Percentiles rank a stretch among this genome's conserved stretches.
Conservation (phyloP, 2,329 filamentous ascomycete genomes). For the Byssothecium circinans region DNA sequence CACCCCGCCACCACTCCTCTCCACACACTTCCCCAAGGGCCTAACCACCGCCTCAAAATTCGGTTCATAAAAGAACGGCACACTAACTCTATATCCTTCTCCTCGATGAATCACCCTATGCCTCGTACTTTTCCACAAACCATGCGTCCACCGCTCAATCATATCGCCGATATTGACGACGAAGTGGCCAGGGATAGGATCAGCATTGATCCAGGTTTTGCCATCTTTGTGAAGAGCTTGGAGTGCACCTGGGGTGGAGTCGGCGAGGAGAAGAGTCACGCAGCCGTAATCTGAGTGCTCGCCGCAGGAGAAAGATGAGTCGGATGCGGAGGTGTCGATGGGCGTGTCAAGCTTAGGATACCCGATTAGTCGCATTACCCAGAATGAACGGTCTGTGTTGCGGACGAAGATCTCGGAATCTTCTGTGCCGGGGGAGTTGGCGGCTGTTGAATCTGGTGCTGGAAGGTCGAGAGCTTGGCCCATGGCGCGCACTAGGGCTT, state of each 20-base stretch:
- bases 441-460: not conserved
- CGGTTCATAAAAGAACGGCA: conserved; percentile 56
- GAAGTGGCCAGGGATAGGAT: conserved; percentile 49
- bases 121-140: conserved; percentile 46
- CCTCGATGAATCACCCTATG: conserved; percentile 51
- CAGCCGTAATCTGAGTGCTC: conserved; percentile 52
- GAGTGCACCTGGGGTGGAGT: conserved; percentile 47
- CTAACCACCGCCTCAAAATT: conserved; percentile 45
- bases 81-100: conserved; percentile 44
- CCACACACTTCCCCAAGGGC: conserved; percentile 44
- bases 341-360: conserved; percentile 38
- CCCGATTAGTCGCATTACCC: conserved; percentile 47
- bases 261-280: conserved; percentile 51
- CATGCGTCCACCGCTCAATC: conserved; percentile 52
- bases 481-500: conserved; percentile 43
- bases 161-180: conserved; percentile 56
- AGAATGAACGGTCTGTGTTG: conserved; percentile 39
- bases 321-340: conserved; percentile 9
- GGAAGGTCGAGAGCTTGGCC: conserved; percentile 38
- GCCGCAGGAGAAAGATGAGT: conserved; percentile 44
- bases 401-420: conserved; percentile 38
- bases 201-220: conserved; percentile 48
- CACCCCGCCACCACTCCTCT: conserved; percentile 29
- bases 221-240: conserved; percentile 48
- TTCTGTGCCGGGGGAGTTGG: conserved; percentile 6